Base-by-base conservation (phyloP, 2,329 filamentous ascomycete species). In the Aspergillus costaricaensis region DNA sequence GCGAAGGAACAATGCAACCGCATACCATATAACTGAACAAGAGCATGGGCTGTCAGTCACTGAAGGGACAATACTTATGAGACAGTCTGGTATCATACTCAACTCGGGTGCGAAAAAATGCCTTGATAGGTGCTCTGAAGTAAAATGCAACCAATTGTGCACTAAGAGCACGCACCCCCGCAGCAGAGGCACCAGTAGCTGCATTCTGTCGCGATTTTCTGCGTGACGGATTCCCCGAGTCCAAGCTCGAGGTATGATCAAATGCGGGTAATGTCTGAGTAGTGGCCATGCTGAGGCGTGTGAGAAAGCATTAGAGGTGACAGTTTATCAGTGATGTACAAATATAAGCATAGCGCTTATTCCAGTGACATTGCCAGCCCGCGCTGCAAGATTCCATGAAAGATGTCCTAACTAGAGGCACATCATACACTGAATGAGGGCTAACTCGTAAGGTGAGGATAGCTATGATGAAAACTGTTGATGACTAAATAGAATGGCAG, bases 101-200 rank as follows among this genome's bases (percentile, higher is more conserved):
- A 65, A 97, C 92, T 60, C 93, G 83, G 1, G 91, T 93, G 62
- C 91, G 86, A 78, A 97, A 96, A 74, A 97, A 97, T 15, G 92
- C 91, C 77, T 96, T 96, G 56, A 92, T 90, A 0, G 93, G 93
- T 0, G 92, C 91, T 59, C 92, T 85, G 73, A 96, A 97, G 79
- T 96, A 97, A 70, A 96, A 96, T 23, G 92, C 89, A 57, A 96
- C 85, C 69, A 92, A 82, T 72, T 96, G 90, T 7, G 91, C 90
- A 68, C 89, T 93, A 64, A 96, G 76, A 27, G 92, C 93, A 50
- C 93, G 89, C 64, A 92, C 90, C 43, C 91, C 87, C 21, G 92
- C 92, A 4, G 92, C 92, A 21, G 91, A 92, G n/a, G 91, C 90
- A 51, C 91, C 92, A 15, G 86, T 88, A 12, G 84, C 83, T 14